Percentiles rank a stretch among this genome's conserved stretches.
Evolutionary conservation across 306 rosid genomes (phyloP).

Genomic region (Gillenia trifoliata): DNA sequence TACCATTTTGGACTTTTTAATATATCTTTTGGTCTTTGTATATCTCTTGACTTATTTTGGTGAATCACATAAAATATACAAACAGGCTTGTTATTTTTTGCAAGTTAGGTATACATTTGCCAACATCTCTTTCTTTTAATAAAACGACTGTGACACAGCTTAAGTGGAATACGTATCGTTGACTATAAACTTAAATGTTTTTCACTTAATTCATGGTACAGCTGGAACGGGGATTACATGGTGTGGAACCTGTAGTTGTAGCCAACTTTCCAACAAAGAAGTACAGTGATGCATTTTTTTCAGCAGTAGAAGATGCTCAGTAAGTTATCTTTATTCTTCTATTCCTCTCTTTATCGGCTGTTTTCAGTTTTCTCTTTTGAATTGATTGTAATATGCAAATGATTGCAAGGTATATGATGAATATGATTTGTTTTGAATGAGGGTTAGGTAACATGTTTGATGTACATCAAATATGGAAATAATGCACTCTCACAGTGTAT

Average conservation of each 20-base stretch:
- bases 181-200: conserved; percentile 16
- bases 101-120: neutral
- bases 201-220: conserved; percentile 24
- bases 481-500: neutral
- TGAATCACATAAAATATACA: neutral
- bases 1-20: neutral
- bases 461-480: neutral
- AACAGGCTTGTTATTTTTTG: neutral
- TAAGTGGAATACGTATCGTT: conserved; percentile 18
- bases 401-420: neutral
- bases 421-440: neutral
- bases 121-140: conserved; percentile 3
- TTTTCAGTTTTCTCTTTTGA: neutral
- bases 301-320: conserved; percentile 75
- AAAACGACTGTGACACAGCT: conserved; percentile 13
- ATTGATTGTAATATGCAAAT: neutral
- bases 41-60: neutral
- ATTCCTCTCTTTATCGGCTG: neutral
- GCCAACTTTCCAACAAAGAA: conserved; percentile 83
- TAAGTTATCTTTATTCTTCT: conserved; percentile 39
- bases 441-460: neutral
- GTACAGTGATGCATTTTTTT: conserved; percentile 67
- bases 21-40: neutral
- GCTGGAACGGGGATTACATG: conserved; percentile 81
- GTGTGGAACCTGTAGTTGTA: conserved; percentile 57